Evolutionary conservation across 2,329 filamentous ascomycete species (phyloP).

Genomic region (Botrytis deweyae): DNA sequence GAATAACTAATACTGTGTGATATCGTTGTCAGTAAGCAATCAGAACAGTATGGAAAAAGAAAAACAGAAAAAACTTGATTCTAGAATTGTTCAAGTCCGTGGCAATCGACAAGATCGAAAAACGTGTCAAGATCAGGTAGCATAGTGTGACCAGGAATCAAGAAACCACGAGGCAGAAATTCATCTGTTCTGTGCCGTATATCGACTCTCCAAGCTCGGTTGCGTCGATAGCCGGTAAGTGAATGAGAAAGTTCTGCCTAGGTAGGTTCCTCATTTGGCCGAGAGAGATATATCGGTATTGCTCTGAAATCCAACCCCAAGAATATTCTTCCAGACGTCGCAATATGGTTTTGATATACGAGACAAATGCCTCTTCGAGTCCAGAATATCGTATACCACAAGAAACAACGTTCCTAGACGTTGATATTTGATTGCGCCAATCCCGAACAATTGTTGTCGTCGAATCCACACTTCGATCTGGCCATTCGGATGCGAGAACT

Average conservation of each 20-base stretch:
- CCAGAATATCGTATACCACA: not conserved
- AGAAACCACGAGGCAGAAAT: not conserved
- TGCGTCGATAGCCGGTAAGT: not conserved
- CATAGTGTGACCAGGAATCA: not conserved
- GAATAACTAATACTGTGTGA: not conserved
- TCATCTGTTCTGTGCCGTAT: not conserved
- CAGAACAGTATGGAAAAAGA: not conserved
- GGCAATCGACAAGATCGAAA: not conserved
- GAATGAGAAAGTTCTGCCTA: constrained; percentile 4
- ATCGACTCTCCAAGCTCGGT: not conserved
- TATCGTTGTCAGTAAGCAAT: not conserved
- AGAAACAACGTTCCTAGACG: not conserved
- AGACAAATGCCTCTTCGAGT: not conserved
- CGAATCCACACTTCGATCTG: not conserved
- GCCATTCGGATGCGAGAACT: not conserved
- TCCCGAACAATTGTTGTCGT: constrained; percentile 8
- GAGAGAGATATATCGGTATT: not conserved
- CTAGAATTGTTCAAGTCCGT: not conserved
- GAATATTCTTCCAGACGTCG: not conserved
- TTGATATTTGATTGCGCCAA: not conserved
- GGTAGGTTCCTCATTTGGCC: not conserved
- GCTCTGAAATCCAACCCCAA: not conserved
- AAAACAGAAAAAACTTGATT: not conserved
- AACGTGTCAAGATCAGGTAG: not conserved
- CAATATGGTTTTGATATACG: not conserved